Evolutionary conservation across 495 filamentous ascomycete species (phyloP), one percentile per base, ranked within the genome.

Genomic region (Haplographium delicatum): DNA sequence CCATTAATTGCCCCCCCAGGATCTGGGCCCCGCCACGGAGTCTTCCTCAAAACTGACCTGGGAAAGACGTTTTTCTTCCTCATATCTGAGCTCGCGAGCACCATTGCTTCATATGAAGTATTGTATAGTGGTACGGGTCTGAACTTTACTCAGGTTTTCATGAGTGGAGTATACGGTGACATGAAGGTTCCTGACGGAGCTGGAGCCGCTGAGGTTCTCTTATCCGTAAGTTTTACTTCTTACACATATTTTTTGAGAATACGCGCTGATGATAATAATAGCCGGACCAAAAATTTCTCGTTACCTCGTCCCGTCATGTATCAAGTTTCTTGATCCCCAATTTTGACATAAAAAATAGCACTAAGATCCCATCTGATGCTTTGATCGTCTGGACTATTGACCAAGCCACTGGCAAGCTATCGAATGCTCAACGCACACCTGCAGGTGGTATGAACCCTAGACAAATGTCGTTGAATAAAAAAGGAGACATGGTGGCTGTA

Each of bases 21-120:
- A 9, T 74, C 72, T 19, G 87, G 86, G 0, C 87, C 86, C 2
- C 73, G 87, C 2, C 87, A 90, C 56, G 82, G 71, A 8, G 64
- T 72, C 3, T 91, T 89, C 67, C 70, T 70, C 55, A 68, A 67
- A 9, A 61, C 66, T 1, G 57, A 63, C 7, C 43, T 54, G 26
- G 62, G 64, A 37, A 70, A 65, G 45, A 76, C 72, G 1, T 76
- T 72, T 61, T 67, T 85, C 58, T 90, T 86, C 61, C 63, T 85
- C 3, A 70, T 78, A 16, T 72, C 74, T 25, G 87, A 91, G 62
- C 66, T 89, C 19, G 62, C 66, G 1, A 82, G 81, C 43, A 67
- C 71, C 0, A 57, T 89, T 26, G 72, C 70, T 27, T 72, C 69
- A 0, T 91, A 80, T 54, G 64, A 72, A 18, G 75, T 86, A n/a